Conservation (phyloP, 257 asterid species). For the Galeopsis tetrahit region DNA sequence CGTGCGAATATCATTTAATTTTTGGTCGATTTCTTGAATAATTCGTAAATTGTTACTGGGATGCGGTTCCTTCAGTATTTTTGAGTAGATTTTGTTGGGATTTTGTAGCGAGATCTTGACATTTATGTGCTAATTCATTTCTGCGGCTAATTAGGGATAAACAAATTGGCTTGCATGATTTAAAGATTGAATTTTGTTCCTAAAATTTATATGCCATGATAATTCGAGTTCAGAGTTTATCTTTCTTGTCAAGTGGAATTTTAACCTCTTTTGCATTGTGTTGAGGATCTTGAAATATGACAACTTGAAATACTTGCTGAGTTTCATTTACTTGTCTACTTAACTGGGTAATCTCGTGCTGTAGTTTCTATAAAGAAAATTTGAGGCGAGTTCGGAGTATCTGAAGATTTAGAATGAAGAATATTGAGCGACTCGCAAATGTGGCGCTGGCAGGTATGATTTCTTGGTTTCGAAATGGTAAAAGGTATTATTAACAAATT, state of each 20-base stretch:
- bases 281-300: constrained; percentile 20
- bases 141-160: not conserved
- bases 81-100: constrained; percentile 6
- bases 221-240: constrained; percentile 20
- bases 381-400: constrained; percentile 28
- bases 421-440: constrained; percentile 57
- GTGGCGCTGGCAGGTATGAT: constrained; percentile 64
- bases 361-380: constrained; percentile 32
- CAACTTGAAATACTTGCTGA: constrained; percentile 22
- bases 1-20: constrained; percentile 11
- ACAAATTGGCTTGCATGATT: constrained; percentile 28
- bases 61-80: constrained; percentile 3
- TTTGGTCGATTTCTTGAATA: constrained; percentile 18
- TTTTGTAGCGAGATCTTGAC: constrained; percentile 29
- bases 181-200: constrained; percentile 4
- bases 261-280: not conserved
- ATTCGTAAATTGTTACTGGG: not conserved
- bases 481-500: not conserved
- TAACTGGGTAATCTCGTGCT: constrained; percentile 22
- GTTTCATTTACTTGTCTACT: constrained; percentile 5
- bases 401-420: constrained; percentile 51
- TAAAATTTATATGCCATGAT: not conserved
- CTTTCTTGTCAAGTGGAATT: constrained; percentile 8
- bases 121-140: constrained; percentile 4
- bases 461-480: constrained; percentile 20